phyloP scores from a whole-genome alignment of 805 yeast genomes.

The Kodamaea leandrae region DNA sequence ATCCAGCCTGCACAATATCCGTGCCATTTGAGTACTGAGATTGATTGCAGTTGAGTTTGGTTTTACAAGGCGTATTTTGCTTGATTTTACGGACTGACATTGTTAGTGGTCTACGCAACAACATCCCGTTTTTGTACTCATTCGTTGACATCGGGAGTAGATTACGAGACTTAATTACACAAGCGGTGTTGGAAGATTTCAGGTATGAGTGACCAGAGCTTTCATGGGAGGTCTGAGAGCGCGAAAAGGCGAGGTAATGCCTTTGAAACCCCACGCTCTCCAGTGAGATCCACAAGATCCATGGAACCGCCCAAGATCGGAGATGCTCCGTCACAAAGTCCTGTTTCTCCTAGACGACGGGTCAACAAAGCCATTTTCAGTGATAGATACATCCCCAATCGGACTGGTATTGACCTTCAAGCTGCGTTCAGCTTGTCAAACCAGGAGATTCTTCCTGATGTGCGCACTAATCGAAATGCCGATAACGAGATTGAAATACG shows the following conservation, averaged over 20 bases:
- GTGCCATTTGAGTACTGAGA: no score
- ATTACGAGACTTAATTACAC: no score
- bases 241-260: not conserved
- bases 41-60: no score
- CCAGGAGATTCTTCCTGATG: constrained; percentile 41
- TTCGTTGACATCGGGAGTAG: no score
- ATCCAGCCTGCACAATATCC: no score
- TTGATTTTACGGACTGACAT: no score
- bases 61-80: no score
- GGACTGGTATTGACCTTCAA: constrained; percentile 83
- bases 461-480: constrained; percentile 26
- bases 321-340: constrained; percentile 25
- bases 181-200: no score
- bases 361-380: constrained; percentile 54
- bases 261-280: constrained; percentile 41
- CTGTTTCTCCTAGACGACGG: constrained; percentile 50
- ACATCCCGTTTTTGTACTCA: no score
- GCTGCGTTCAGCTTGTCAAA: constrained; percentile 69
- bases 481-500: constrained; percentile 65
- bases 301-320: constrained; percentile 38
- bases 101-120: no score
- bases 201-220: constrained; percentile 7
- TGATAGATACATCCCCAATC: constrained; percentile 84
- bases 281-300: constrained; percentile 39
- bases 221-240: not conserved